Evolutionary conservation across 139 green algal species (phyloP), one percentile per base, ranked within the genome.

Genomic region (Micractinium sp.): DNA sequence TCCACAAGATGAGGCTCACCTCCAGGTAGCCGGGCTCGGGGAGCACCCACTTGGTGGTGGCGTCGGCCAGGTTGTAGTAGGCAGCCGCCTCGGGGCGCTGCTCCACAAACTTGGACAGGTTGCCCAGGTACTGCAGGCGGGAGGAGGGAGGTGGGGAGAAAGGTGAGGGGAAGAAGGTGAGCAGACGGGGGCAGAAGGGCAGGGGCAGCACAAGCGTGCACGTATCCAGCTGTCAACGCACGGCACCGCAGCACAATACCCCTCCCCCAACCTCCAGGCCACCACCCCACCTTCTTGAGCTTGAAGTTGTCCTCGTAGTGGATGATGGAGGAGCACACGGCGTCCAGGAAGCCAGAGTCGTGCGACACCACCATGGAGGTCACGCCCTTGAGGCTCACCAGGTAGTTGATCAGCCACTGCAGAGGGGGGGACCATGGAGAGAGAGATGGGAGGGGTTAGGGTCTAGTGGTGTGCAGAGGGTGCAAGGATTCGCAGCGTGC

Each of bases 261-360:
- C n/a, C n/a, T n/a, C n/a, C n/a, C n/a, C n/a, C 63, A 25, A 2
- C 63, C 14, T 27, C 63, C 63, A 71, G 15, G 60, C 15, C 15
- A 67, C 60, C 15, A 14, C 14, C 63, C 63, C 63, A 71, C 20
- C 39, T 92, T 89, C 36, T 89, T 92, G 31, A 97, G 91, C 90
- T 97, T 97, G 63, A 93, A 91, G 87, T 95, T 94, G 86, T 96
- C 95, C 92, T 97, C 91, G 89, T 96, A 96, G 85, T 95, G 90
- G 82, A 97, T 94, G 87, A 97, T 96, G 91, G 94, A 87, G 74
- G 93, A 95, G 93, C 94, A 96, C 41, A 96, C 93, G 60, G 90
- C 88, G 91, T 97, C 94, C 66, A 96, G 92, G 90, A 97, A 95
- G 82, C 92, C 93, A 36, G 93, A 94, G 92, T 97, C 94, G 93